Conservation (phyloP, 257 asterid genomes). For the Apocynum venetum region DNA sequence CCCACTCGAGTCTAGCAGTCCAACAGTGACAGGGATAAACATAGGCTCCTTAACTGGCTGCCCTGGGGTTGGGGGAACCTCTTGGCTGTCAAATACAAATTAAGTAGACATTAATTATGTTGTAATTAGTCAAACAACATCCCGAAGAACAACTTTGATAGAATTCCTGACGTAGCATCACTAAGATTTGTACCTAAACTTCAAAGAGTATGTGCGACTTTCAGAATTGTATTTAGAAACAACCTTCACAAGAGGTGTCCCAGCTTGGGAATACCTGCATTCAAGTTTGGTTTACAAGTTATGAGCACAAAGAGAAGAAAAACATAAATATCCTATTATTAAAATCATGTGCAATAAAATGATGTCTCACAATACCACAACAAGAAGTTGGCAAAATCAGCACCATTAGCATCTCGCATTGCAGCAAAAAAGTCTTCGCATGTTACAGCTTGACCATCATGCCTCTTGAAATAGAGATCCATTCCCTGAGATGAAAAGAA, state of each 20-base stretch:
- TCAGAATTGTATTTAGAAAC: constrained; percentile 53
- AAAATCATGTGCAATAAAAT: background rate
- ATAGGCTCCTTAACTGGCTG: constrained; percentile 81
- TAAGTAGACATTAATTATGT: constrained; percentile 17
- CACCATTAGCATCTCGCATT: constrained; percentile 96
- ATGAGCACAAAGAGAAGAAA: background rate
- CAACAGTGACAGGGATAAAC: constrained; percentile 73
- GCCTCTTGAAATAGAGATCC: constrained; percentile 76
- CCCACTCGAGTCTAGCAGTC: constrained; percentile 65
- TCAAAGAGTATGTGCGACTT: constrained; percentile 60
- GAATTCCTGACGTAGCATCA: background rate
- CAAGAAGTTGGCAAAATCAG: constrained; percentile 78
- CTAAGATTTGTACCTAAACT: constrained; percentile 57
- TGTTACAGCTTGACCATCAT: constrained; percentile 85
- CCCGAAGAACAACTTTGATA: background rate
- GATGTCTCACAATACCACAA: constrained; percentile 44
- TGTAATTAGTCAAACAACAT: background rate
- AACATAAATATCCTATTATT: background rate
- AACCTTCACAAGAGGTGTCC: constrained; percentile 79
- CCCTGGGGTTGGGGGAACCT: constrained; percentile 86
- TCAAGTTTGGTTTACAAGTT: constrained; percentile 15
- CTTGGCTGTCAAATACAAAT: constrained; percentile 62
- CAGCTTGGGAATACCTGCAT: constrained; percentile 97
- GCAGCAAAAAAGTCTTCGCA: constrained; percentile 90
- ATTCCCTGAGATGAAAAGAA: constrained; percentile 51